Conservation (phyloP, 78 protist species). For the Pigoraptor vietnamica region DNA sequence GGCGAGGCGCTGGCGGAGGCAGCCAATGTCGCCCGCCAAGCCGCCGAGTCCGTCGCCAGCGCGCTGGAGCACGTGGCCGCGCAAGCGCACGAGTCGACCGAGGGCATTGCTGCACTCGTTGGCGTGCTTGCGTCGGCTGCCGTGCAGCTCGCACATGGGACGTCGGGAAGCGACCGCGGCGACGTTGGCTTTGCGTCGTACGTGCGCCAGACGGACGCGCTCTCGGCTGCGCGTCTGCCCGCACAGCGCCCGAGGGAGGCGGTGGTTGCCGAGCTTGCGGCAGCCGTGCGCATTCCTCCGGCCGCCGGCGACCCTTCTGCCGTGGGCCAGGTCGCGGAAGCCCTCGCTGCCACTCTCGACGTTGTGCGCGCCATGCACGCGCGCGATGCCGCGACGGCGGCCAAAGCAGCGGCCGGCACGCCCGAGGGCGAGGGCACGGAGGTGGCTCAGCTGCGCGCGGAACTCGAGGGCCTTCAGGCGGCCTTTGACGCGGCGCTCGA, state of each 20-base stretch:
- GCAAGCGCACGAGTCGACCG: too few species aligned
- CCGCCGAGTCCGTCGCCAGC: not conserved
- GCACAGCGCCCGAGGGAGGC: too few species aligned
- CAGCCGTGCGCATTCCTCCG: too few species aligned
- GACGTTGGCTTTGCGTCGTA: too few species aligned
- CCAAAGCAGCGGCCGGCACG: not conserved
- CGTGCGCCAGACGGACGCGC: too few species aligned
- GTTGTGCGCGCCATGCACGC: not conserved
- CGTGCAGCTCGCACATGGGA: too few species aligned
- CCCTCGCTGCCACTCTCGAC: not conserved
- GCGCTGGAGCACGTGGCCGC: not conserved
- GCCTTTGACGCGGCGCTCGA: not conserved
- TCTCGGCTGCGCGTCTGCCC: too few species aligned
- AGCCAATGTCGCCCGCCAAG: not conserved
- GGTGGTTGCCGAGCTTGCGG: too few species aligned
- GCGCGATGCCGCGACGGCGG: not conserved
- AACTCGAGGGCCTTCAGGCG: not conserved
- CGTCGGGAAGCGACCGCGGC: too few species aligned
- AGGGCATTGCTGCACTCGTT: too few species aligned
- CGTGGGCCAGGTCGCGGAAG: not conserved
- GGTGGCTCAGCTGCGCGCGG: not conserved
- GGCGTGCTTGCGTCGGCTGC: too few species aligned
- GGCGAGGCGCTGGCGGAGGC: not conserved
- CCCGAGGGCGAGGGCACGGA: not conserved
- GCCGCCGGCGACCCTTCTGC: not conserved